Base-by-base conservation (phyloP, 1,284 basidiomycete genomes). In the Microbotryomycetes sp. region DNA sequence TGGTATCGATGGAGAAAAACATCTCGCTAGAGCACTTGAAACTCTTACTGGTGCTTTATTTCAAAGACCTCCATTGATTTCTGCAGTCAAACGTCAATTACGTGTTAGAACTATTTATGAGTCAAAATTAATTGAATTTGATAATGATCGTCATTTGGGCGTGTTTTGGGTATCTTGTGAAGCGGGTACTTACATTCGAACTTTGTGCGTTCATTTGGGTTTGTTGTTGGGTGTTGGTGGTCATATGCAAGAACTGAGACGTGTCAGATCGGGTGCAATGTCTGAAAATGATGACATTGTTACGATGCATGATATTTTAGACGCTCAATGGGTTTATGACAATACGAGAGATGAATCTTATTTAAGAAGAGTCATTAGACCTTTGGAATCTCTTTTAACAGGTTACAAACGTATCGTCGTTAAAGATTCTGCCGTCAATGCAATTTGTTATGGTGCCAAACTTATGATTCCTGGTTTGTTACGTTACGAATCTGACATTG, bases 81-180 rank as follows among this genome's bases (percentile, higher is more conserved):
- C 93, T 53, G 96, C 96, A 66, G 96, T 99, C 71, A 99, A 99
- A 79, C 89, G 96, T 71, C 96, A 98, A 79, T 83, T 99, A 54
- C 89, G 96, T 73, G 89, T 99, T 72, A 87, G 96, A 71, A 99
- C 96, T 47, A 96, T 99, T 70, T 91, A 98, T 78, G 89, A 97
- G 76, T 92, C 89, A 64, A 97, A 92, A 73, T 82, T 99, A 25
- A 82, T 97, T 71, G 96, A 99, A 77, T 97, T 93, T 73, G 96
- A 99, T 77, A 92, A 97, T 75, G 91, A 97, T 77, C 85, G 96
- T 60, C 96, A 97, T 74, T 83, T 99, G 58, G 92, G 84, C 60
- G 93, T 98, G 36, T 98, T 98, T 81, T 96, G 92, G 91, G 94
- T 97, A 26, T 92, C 88, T 49, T 98, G 96, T 77, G 96, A 99